Conservation (phyloP, 73 alveolate genomes). For the Paraurostyla sp. region DNA sequence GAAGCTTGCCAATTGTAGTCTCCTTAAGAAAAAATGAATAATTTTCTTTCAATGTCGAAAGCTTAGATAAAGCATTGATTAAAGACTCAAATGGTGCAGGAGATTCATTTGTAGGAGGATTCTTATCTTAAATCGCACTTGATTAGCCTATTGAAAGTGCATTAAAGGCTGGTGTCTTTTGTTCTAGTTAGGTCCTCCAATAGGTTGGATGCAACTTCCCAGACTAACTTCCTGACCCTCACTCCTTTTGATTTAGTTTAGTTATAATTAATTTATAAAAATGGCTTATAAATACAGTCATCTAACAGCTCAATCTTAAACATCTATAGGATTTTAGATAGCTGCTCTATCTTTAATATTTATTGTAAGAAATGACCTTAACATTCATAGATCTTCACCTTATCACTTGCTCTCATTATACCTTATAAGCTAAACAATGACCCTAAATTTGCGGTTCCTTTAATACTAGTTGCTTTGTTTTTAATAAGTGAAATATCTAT, state of each 20-base stretch:
- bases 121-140: conserved; percentile 73
- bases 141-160: conserved; percentile 59
- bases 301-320: neutral
- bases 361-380: neutral
- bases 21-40: neutral
- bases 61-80: neutral
- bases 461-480: neutral
- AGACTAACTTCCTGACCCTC: conserved; percentile 10
- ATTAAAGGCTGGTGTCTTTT: conserved; percentile 54
- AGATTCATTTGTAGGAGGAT: conserved; percentile 93
- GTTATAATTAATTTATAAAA: neutral
- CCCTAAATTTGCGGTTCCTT: neutral
- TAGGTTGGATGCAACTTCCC: conserved; percentile 66
- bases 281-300: neutral
- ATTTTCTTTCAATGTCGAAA: neutral
- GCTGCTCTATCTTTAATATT: neutral
- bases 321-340: neutral
- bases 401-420: neutral
- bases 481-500: neutral
- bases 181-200: conserved; percentile 51
- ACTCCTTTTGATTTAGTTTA: neutral
- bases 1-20: neutral
- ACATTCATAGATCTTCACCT: neutral
- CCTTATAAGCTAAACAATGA: neutral
- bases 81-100: conserved; percentile 63